Conservation (phyloP, 23 red algal species). For the Chondrus crispus region DNA sequence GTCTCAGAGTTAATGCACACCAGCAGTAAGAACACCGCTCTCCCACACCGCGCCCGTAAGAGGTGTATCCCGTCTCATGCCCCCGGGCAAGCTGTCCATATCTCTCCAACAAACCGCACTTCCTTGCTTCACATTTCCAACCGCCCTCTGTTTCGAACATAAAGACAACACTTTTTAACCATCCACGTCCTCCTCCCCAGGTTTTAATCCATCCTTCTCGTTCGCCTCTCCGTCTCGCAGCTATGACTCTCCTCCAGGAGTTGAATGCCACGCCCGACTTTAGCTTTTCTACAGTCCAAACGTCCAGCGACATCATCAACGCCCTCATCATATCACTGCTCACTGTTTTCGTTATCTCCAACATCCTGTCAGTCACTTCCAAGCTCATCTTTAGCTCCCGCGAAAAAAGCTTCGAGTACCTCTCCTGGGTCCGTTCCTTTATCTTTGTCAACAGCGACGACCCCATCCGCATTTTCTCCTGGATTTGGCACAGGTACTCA, state of each 20-base stretch:
- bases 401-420: neutral
- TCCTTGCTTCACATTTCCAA: too few relatives aligned
- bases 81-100: too few relatives aligned
- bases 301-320: neutral
- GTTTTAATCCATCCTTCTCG: too few relatives aligned
- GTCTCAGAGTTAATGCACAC: too few relatives aligned
- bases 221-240: too few relatives aligned
- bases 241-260: neutral
- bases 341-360: neutral
- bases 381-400: neutral
- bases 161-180: too few relatives aligned
- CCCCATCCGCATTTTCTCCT: neutral
- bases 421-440: neutral
- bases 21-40: too few relatives aligned
- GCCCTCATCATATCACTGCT: neutral
- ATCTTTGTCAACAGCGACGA: conserved; percentile 16
- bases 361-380: neutral
- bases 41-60: too few relatives aligned
- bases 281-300: conserved; percentile 11
- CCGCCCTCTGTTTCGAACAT: too few relatives aligned
- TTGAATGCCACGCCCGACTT: neutral
- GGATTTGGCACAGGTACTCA: neutral
- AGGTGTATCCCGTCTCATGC: too few relatives aligned
- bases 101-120: too few relatives aligned
- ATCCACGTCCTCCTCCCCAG: too few relatives aligned